phyloP scores from a whole-genome alignment of 2,329 filamentous ascomycete genomes.

The Leptosphaerulina australis region DNA sequence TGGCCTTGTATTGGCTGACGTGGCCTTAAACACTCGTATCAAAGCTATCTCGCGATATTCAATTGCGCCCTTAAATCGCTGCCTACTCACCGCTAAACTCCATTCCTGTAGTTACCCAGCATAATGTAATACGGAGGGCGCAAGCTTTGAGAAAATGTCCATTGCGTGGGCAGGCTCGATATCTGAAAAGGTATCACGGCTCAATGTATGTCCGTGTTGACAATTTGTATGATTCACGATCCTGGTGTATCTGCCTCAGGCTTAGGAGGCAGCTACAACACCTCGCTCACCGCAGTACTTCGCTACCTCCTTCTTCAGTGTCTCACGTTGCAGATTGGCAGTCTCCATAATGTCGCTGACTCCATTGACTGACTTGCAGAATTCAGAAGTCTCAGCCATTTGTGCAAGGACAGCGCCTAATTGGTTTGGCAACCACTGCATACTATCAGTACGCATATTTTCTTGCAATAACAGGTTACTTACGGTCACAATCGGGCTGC shows the following conservation, averaged over 20 bases:
- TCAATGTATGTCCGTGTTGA: neutral
- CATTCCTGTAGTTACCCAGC: neutral
- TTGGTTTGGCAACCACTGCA: slow-evolving; percentile 78
- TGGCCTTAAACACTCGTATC: slow-evolving; percentile 1
- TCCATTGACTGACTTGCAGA: slow-evolving; percentile 53
- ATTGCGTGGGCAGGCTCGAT: neutral
- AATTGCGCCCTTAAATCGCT: slow-evolving; percentile 5
- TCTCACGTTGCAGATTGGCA: slow-evolving; percentile 67
- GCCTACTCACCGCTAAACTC: neutral
- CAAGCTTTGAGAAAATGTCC: neutral
- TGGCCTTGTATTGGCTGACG: neutral
- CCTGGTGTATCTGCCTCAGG: neutral
- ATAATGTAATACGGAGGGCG: slow-evolving; percentile 8
- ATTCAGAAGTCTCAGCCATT: slow-evolving; percentile 66
- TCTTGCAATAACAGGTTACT: too few species aligned
- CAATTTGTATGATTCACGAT: slow-evolving; percentile 1
- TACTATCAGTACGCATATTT: slow-evolving; percentile 20
- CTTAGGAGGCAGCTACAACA: slow-evolving; percentile 38
- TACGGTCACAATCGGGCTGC: slow-evolving; percentile 77
- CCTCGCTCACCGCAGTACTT: slow-evolving; percentile 73
- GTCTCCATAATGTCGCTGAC: slow-evolving; percentile 71
- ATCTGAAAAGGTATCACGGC: neutral
- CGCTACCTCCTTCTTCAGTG: slow-evolving; percentile 72
- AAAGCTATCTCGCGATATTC: neutral
- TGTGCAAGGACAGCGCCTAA: slow-evolving; percentile 73